These are phyloP conservation scores for Knoxia roxburghii DNA, from an alignment of 257 asterid genomes.

Conservation along the genomic window DNA sequence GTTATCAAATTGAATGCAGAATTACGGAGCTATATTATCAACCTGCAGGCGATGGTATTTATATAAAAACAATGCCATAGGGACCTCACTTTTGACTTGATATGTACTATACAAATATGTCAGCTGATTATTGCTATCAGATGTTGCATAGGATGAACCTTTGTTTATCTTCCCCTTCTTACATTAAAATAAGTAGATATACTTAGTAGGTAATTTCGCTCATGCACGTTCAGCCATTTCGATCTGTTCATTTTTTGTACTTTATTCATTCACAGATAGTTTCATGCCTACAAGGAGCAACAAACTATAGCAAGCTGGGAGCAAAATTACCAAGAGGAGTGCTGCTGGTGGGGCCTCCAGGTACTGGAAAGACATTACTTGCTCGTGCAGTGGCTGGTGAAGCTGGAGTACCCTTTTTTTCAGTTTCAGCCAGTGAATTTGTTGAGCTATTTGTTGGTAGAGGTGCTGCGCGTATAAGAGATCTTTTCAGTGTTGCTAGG, in stretches of 20 bases:
- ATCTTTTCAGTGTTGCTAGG: slow-evolving; percentile 79
- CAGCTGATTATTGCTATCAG: background rate
- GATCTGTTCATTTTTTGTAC: slow-evolving; percentile 4
- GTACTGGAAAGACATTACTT: slow-evolving; percentile 86
- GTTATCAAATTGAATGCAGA: background rate
- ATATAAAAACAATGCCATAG: background rate
- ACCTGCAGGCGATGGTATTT: background rate
- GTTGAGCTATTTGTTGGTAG: slow-evolving; percentile 95
- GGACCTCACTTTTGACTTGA: background rate
- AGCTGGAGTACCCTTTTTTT: slow-evolving; percentile 89
- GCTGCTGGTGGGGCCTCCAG: slow-evolving; percentile 98
- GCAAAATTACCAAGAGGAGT: slow-evolving; percentile 93
- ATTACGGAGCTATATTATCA: background rate
- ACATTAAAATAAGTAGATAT: background rate
- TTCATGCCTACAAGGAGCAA: slow-evolving; percentile 82
- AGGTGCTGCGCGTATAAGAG: slow-evolving; percentile 97
- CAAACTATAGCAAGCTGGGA: slow-evolving; percentile 84
- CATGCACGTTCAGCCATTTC: background rate
- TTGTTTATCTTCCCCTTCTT: background rate
- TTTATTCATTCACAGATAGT: slow-evolving; percentile 50
- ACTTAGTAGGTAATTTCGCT: background rate
- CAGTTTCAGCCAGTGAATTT: slow-evolving; percentile 98
- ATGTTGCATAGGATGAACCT: background rate
- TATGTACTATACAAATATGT: background rate
- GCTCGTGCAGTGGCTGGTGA: slow-evolving; percentile 99